Evolutionary conservation across 2,329 filamentous ascomycete species (phyloP).

Genomic region (Ciborinia camelliae): DNA sequence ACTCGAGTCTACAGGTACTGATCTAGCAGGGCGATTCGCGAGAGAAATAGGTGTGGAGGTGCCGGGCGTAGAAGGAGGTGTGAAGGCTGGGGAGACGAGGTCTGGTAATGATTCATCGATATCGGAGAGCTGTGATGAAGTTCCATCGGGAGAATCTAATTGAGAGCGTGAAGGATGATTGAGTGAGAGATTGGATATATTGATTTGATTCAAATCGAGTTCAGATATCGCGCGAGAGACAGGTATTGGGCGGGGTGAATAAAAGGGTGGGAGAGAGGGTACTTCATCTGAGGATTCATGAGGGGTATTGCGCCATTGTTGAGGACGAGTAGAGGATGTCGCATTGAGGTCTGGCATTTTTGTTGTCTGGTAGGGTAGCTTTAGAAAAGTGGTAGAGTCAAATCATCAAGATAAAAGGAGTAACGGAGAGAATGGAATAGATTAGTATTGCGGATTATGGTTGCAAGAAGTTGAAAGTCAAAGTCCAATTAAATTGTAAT

Average conservation of each 20-base stretch:
- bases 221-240: constrained; percentile 38
- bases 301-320: constrained; percentile 22
- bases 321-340: constrained; percentile 13
- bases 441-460: not conserved
- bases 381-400: not conserved
- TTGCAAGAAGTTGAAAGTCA: not conserved
- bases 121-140: constrained; percentile 6
- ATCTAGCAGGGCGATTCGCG: constrained; percentile 34
- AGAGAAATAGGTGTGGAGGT: constrained; percentile 49
- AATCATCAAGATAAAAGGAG: not conserved
- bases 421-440: not conserved
- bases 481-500: too few relatives aligned
- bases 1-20: constrained; percentile 56
- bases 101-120: constrained; percentile 30
- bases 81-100: constrained; percentile 83
- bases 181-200: constrained; percentile 20
- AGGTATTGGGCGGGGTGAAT: constrained; percentile 38
- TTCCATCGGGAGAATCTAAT: constrained; percentile 18
- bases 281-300: constrained; percentile 29
- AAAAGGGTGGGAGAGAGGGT: constrained; percentile 37
- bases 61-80: constrained; percentile 64
- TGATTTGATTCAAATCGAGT: constrained; percentile 34
- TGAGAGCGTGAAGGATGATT: constrained; percentile 17
- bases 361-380: not conserved
- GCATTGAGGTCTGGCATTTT: constrained; percentile 25